Evolutionary conservation across 208 protist genomes (phyloP), one percentile per base, ranked within the genome.

Genomic region (Blastocrithidia nonstop): DNA sequence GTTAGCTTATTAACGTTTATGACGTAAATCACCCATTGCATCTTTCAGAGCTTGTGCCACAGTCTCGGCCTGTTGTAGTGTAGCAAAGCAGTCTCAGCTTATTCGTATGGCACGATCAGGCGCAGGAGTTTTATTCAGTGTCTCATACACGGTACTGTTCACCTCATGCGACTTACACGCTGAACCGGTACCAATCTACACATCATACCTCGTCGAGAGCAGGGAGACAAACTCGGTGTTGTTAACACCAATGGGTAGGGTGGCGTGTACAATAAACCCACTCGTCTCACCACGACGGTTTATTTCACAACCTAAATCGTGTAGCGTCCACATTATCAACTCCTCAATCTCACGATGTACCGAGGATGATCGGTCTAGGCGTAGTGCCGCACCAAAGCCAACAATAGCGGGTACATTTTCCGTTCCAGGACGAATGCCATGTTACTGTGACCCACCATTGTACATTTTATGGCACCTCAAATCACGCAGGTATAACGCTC

Each of bases 91-190:
- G 48, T 87, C 77, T 70, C 72, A 87, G 45, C 77, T 87, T 25
- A 87, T 46, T 23, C 77, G 71, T 13, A 87, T 58, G 1, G 77
- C 74, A 27, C 77, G 71, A 0, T 21, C 62, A 0, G 77, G 77
- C 4, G 50, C 57, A 0, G 71, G 56, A 23, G 24, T 44, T 54
- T 79, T 87, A 29, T 72, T 66, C 0, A 87, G 70, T 8, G 77
- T 87, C 39, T 87, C 77, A 55, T 87, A 87, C 27, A 87, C 68
- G 11, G 72, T 79, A 11, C 59, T 78, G 54, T 87, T 82, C 21
- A 65, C 55, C 43, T 71, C 50, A 22, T 64, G 60, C 23, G 77
- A 80, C 47, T 87, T 81, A 54, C 77, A 87, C 31, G 77, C 77
- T 13, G 77, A 87, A 16, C 77, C 77, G 2, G 77, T 87, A 38